Evolutionary conservation across 2,329 filamentous ascomycete genomes (phyloP), one percentile per base, ranked within the genome.

Genomic region (Clarireedia monteithiana): DNA sequence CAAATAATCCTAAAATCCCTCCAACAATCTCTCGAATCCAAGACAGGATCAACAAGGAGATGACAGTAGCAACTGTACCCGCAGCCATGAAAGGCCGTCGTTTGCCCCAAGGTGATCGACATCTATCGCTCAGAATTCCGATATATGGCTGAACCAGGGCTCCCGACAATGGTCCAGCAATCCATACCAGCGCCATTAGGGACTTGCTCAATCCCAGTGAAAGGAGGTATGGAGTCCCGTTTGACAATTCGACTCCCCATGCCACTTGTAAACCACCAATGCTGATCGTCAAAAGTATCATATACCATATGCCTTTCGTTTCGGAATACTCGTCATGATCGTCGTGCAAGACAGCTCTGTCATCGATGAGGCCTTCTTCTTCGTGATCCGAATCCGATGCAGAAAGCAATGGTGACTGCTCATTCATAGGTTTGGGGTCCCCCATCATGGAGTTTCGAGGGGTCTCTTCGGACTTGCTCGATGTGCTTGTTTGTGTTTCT

Each of bases 241-340:
- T 92, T 53, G 91, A 95, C 44, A 96, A 78, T 71, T 97, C 92
- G 44, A 96, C 91, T 1, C 91, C 91, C 92, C 92, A 97, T 27
- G 92, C 91, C 63, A 97, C 88, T 73, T 97, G 92, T 60, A 97
- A 76, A 24, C 89, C 92, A 58, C 89, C 89, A 63, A 96, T 88
- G 68, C 88, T 85, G 59, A 96, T 77, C 6, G 92, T 96, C 71
- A 97, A 75, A 60, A 96, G 75, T 63, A 95, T 81, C 65, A 97
- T 77, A 71, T 95, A 95, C 84, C 86, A 90, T 47, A 85, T 75
- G 70, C 88, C 91, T 77, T 91, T 95, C 24, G 86, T 86, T 58
- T 81, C 77, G 65, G 90, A 79, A 53, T 72, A 75, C 15, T 73
- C 71, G 59, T 78, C 74, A 20, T 71, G 70, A 47, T 74, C 69